These are phyloP conservation scores for Hydnum rufescens DNA, from an alignment of 768 basidiomycete genomes.

Conservation along the genomic window DNA sequence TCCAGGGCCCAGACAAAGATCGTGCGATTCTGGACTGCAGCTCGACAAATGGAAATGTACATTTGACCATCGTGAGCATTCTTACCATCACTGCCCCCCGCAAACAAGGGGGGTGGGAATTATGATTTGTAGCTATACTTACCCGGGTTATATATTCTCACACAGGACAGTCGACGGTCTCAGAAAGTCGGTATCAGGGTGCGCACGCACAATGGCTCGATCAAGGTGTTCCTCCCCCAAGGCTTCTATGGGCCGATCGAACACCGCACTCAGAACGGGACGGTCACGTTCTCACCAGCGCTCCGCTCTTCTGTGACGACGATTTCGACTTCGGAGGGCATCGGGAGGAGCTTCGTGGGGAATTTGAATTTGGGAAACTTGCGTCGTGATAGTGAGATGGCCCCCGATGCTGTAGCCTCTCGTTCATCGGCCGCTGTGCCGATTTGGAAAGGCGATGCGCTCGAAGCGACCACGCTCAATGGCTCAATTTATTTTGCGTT, in stretches of 20 bases:
- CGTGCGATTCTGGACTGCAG: background rate
- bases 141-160: background rate
- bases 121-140: background rate
- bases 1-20: background rate
- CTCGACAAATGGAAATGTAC: background rate
- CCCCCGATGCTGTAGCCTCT: too few species aligned
- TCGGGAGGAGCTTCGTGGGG: background rate
- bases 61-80: background rate
- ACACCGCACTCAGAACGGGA: background rate
- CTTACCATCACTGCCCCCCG: too few species aligned
- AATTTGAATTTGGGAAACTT: too few species aligned
- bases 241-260: slow-evolving; percentile 3
- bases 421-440: too few species aligned
- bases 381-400: too few species aligned
- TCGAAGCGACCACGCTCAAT: too few species aligned
- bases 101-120: background rate
- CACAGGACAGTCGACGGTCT: background rate
- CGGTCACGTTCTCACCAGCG: background rate
- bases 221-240: slow-evolving; percentile 4
- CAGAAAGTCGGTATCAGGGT: background rate
- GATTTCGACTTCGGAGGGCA: background rate
- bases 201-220: background rate
- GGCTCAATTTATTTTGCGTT: too few species aligned
- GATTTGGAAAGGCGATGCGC: too few species aligned
- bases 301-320: background rate